phyloP scores from a whole-genome alignment of 805 yeast species.

The Candida orba region DNA sequence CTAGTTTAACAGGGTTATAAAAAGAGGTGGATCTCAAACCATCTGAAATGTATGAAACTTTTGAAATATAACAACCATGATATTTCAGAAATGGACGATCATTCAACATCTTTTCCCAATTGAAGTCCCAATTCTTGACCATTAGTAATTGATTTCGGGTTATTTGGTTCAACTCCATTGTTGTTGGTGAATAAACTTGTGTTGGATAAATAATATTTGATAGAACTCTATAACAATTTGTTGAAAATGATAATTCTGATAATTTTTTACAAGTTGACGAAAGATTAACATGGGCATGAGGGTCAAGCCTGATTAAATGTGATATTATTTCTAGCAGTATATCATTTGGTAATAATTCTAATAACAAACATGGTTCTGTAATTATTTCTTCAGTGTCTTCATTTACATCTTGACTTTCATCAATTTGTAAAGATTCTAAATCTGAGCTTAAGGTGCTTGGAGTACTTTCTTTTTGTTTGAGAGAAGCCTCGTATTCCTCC shows the following conservation, averaged over 20 bases:
- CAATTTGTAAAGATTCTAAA: not conserved
- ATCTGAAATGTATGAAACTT: slow-evolving; percentile 75
- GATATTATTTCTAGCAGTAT: slow-evolving; percentile 45
- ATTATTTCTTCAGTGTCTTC: slow-evolving; percentile 2
- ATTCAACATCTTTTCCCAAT: slow-evolving; percentile 30
- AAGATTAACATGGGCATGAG: slow-evolving; percentile 60
- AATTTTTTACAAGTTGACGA: slow-evolving; percentile 52
- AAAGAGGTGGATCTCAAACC: slow-evolving; percentile 69
- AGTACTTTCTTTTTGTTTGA: slow-evolving; percentile 9
- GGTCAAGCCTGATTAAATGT: slow-evolving; percentile 37
- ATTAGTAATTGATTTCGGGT: slow-evolving; percentile 27
- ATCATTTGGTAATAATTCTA: slow-evolving; percentile 49
- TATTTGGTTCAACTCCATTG: slow-evolving; percentile 32
- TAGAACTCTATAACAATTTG: slow-evolving; percentile 43
- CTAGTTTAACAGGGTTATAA: slow-evolving; percentile 67
- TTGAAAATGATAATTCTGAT: slow-evolving; percentile 50
- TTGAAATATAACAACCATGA: slow-evolving; percentile 80
- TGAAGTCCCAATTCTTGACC: slow-evolving; percentile 34
- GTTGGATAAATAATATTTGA: slow-evolving; percentile 44
- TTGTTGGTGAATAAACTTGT: slow-evolving; percentile 44
- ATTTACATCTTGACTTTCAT: not conserved
- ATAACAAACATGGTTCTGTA: slow-evolving; percentile 32
- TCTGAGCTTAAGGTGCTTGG: slow-evolving; percentile 1
- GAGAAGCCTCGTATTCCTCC: slow-evolving; percentile 31
- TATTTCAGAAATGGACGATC: slow-evolving; percentile 74